Conservation (phyloP, 257 asterid species). For the Linaria vulgaris region DNA sequence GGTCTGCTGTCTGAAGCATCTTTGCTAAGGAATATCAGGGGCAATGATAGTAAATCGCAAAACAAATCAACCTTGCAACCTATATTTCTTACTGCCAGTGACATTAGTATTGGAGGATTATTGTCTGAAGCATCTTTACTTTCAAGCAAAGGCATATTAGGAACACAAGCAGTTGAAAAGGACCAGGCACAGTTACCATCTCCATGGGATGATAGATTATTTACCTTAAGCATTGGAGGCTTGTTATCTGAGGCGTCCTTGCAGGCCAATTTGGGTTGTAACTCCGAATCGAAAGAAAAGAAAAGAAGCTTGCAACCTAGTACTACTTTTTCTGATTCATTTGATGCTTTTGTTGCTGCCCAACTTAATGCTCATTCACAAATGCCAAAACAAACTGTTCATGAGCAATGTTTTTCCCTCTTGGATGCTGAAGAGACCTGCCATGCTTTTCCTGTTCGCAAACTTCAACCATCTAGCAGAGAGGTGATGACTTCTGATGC, state of each 20-base stretch:
- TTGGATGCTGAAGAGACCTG: slow-evolving; percentile 97
- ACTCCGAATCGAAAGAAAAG: slow-evolving; percentile 35
- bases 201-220: slow-evolving; percentile 62
- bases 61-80: slow-evolving; percentile 41
- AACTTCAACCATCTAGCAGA: slow-evolving; percentile 36
- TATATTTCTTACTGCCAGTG: slow-evolving; percentile 41
- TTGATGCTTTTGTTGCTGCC: slow-evolving; percentile 42
- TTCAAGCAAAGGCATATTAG: slow-evolving; percentile 37
- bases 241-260: slow-evolving; percentile 68
- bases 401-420: slow-evolving; percentile 55
- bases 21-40: slow-evolving; percentile 38
- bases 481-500: slow-evolving; percentile 29
- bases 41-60: slow-evolving; percentile 25
- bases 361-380: slow-evolving; percentile 37
- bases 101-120: slow-evolving; percentile 53
- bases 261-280: slow-evolving; percentile 42
- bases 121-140: slow-evolving; percentile 55
- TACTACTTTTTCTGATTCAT: slow-evolving; percentile 36
- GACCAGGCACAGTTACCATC: slow-evolving; percentile 30
- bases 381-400: slow-evolving; percentile 33
- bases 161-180: slow-evolving; percentile 24
- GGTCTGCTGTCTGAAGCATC: slow-evolving; percentile 53
- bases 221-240: slow-evolving; percentile 81
- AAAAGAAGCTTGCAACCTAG: slow-evolving; percentile 35
- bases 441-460: slow-evolving; percentile 69